Base-by-base conservation (phyloP, 495 filamentous ascomycete species). In the Tuber melanosporum region DNA sequence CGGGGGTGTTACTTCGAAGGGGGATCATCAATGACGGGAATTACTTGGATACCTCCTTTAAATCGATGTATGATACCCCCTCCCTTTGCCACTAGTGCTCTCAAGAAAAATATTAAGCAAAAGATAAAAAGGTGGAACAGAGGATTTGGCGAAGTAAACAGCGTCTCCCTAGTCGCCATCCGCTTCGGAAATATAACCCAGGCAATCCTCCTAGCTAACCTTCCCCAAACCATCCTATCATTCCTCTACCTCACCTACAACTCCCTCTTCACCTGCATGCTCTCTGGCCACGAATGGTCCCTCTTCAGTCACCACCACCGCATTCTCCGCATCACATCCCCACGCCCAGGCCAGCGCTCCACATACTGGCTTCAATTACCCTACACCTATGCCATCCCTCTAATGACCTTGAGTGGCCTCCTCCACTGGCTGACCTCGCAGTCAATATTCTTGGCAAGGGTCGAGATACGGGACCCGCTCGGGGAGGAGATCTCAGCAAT, bases 221-320 rank as follows among this genome's bases (percentile, higher is more conserved):
- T 78, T 3, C 86, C 86, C 0, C 88, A 89, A 78, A 73, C 85
- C 0, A 42, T 87, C 0, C 74, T 88, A 15, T 85, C 85, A 0
- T 74, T 87, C 4, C 71, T 85, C 19, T 88, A 88, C 74, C 78
- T 85, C 0, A 44, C 49, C 7, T 85, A 84, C 81, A 85, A 87
- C 80, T 73, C 81, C 62, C 70, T 87, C 10, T 45, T 45, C 14
- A 45, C 44, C 44, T 45, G 14, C 12, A 45, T 45, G 44, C 44
- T 45, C 44, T 15, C 14, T 1, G 12, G 44, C 14, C 44, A 45
- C 1, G 44, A 45, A 45, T 15, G 14, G 44, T 15, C 44, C 10
- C 44, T 45, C 14, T 45, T 15, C 12, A 45, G 44, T 45, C 44
- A 45, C 44, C 44, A 45, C 44, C 44, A 45, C 44, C 44, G 44